Evolutionary conservation across 1,284 basidiomycete species (phyloP).

Genomic region (Clitocybe nebularis): DNA sequence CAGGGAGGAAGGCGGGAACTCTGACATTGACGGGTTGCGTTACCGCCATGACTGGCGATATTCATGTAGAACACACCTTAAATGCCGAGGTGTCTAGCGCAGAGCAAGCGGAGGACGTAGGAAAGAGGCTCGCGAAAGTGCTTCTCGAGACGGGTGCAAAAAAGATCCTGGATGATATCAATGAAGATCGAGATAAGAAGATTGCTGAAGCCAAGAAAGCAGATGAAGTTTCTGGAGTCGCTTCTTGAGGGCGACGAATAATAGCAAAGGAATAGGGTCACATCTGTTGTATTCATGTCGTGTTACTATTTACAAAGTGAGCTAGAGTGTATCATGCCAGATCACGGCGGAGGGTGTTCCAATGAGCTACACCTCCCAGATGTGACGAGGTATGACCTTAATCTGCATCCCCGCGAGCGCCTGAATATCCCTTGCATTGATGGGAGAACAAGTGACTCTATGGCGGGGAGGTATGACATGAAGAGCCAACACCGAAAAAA

Average conservation of each 20-base stretch:
- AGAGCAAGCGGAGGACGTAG: conserved; percentile 68
- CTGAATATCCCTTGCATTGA: conserved; percentile 43
- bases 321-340: conserved; percentile 28
- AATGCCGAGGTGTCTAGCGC: conserved; percentile 47
- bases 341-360: conserved; percentile 24
- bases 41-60: conserved; percentile 69
- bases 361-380: conserved; percentile 19
- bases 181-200: conserved; percentile 55
- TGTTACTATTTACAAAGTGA: conserved; percentile 5
- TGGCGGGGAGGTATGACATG: conserved; percentile 45
- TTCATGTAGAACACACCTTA: conserved; percentile 68
- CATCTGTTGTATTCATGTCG: too few species aligned
- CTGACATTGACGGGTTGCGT: conserved; percentile 75
- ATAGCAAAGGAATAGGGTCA: conserved; percentile 7
- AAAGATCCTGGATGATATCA: conserved; percentile 79
- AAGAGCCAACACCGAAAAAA: conserved; percentile 6
- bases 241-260: conserved; percentile 1
- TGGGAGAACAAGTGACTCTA: conserved; percentile 62
- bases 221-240: conserved; percentile 16
- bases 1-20: conserved; percentile 25
- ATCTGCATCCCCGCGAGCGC: conserved; percentile 63
- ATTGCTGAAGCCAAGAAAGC: conserved; percentile 41
- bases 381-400: conserved; percentile 26
- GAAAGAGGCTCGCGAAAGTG: conserved; percentile 58
- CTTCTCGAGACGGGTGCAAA: conserved; percentile 70